Evolutionary conservation across 2,329 filamentous ascomycete genomes (phyloP), one percentile per base, ranked within the genome.

Genomic region (Penicillium sp.): DNA sequence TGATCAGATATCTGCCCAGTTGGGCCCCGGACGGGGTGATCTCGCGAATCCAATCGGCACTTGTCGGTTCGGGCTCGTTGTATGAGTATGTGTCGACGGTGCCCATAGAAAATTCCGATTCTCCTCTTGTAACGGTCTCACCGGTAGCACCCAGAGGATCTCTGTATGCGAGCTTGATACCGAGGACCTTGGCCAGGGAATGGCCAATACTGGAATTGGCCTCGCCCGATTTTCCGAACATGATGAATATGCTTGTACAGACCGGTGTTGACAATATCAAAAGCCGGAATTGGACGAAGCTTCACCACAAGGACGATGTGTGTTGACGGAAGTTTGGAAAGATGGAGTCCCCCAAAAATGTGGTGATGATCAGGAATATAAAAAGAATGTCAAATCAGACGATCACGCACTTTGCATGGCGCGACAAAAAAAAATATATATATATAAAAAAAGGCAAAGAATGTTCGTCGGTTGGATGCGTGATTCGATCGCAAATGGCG

Each of bases 11-110:
- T 2, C 77, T 66, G 6, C 74, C 49, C 4, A 88, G 53, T 36
- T 89, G 82, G 1, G 71, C 62, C 8, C 79, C 73, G 0, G 80
- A 81, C 0, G 93, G 94, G 0, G 84, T 70, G 19, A 89, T 75
- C 2, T 87, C 82, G 6, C 73, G 70, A 15, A 97, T 62, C 85
- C 87, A 96, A 70, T 96, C 92, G 7, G 75, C 68, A 0, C 86
- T 84, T 4, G 86, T 90, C 0, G 94, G 93, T 60, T 91, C 89
- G 21, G 89, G 82, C 71, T 99, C 93, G 55, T 94, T 81, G 71
- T 96, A 97, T 51, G 84, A 87, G 65, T 94, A 97, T 48, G 84
- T 88, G 65, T 93, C 89, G 42, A 86, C 84, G 1, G 87, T 91
- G 43, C 84, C 83, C 36, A 85, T 80, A 0, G 92, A 94, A 68